phyloP scores from a whole-genome alignment of 2,329 filamentous ascomycete species.

The Botrytis medusae region DNA sequence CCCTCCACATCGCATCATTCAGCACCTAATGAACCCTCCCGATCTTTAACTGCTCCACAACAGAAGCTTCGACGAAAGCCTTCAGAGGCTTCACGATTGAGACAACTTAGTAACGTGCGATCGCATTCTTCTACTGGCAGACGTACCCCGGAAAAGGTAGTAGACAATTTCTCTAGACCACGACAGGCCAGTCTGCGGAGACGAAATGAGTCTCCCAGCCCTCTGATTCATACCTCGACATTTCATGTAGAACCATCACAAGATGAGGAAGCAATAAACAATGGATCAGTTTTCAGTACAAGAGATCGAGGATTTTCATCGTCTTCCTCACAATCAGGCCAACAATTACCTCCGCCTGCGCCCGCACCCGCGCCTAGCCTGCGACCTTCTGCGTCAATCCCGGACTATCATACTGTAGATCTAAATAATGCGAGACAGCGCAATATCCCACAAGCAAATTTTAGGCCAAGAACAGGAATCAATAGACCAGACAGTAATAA shows the following conservation, averaged over 20 bases:
- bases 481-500: conserved; percentile 34
- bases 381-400: conserved; percentile 39
- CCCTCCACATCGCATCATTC: conserved; percentile 34
- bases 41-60: conserved; percentile 32
- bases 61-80: conserved; percentile 33
- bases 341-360: conserved; percentile 19
- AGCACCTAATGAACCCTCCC: conserved; percentile 26
- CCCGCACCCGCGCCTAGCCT: conserved; percentile 23
- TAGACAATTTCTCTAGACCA: conserved; percentile 38
- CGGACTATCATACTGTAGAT: conserved; percentile 38
- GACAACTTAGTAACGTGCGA: conserved; percentile 38
- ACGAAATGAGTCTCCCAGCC: conserved; percentile 35
- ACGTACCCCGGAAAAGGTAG: conserved; percentile 28
- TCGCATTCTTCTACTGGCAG: conserved; percentile 34
- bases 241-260: conserved; percentile 31
- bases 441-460: conserved; percentile 35
- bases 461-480: conserved; percentile 29
- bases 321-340: conserved; percentile 36
- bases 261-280: conserved; percentile 29
- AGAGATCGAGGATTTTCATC: conserved; percentile 37
- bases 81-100: conserved; percentile 39
- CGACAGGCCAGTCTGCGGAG: conserved; percentile 34
- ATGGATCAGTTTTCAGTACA: conserved; percentile 21
- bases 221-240: conserved; percentile 29
- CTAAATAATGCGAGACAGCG: conserved; percentile 36